Base-by-base conservation (phyloP, 805 yeast species). In the Huiozyma naganishii region DNA sequence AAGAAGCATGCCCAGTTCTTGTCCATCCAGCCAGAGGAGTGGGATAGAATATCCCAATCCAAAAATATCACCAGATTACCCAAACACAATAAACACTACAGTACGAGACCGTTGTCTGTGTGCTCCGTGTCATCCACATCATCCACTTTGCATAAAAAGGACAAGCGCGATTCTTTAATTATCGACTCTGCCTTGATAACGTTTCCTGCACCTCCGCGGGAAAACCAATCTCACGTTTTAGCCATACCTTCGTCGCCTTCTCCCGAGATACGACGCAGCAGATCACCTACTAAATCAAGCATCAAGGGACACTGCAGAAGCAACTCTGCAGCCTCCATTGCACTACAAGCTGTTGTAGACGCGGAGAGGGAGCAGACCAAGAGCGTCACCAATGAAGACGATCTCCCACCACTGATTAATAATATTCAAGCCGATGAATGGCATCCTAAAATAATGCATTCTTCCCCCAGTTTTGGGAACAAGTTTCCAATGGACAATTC, bases 11-110 rank as follows among this genome's bases (percentile, higher is more conserved):
- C 80, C n/a, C 80, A 80, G 52, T 83, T 89, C 67, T 67, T 92
- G 50, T 79, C 95, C 0, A 83, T 89, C 17, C 77, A 94, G 13
- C 95, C 95, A 35, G 74, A 76, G 4, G 97, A 92, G 61, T 92
- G 97, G 97, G 97, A 92, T 60, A 71, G 52, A 56, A 62, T 49
- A 50, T 55, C 53, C 48, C 40, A 40, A 9, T 43, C 45, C 3
- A 41, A 40, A 28, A 43, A 42, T 23, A 33, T 49, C 6, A 12
- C 47, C 6, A 45, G 51, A 42, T 40, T 49, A 32, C 51, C 49
- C 11, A 51, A 47, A 27, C 47, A 48, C 42, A 38, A 42, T 6
- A 49, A 47, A 34, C 41, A 42, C 41, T 36, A 36, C n/a, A 42
- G 35, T 36, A 43, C 40, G 27, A 50, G 65, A 43, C 62, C 64